Conservation (phyloP, 1,284 basidiomycete genomes). For the Chiua sp. region DNA sequence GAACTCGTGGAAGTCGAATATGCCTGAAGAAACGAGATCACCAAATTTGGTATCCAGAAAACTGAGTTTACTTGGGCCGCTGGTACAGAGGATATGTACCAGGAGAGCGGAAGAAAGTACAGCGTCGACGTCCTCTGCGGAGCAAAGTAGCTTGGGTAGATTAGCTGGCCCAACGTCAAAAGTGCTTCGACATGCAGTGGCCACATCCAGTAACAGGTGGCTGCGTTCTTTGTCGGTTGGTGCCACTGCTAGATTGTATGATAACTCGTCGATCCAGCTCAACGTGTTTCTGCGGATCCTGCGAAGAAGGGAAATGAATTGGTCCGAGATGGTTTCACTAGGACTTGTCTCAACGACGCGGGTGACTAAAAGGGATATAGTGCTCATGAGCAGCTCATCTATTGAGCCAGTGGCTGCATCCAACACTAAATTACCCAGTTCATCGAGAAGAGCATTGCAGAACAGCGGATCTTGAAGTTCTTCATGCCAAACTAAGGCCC, state of each 20-base stretch:
- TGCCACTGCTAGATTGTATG: conserved; percentile 29
- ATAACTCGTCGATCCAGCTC: too few species aligned
- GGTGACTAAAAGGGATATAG: conserved; percentile 36
- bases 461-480: conserved; percentile 39
- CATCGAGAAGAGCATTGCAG: conserved; percentile 35
- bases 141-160: conserved; percentile 22
- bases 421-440: conserved; percentile 34
- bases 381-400: conserved; percentile 40
- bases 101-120: conserved; percentile 43
- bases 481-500: conserved; percentile 36
- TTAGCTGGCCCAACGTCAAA: conserved; percentile 41
- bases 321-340: conserved; percentile 4
- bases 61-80: too few species aligned
- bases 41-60: too few species aligned
- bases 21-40: too few species aligned
- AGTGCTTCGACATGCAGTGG: conserved; percentile 46
- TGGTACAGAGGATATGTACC: too few species aligned
- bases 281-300: too few species aligned
- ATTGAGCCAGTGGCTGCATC: conserved; percentile 43
- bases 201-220: conserved; percentile 26
- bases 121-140: conserved; percentile 31
- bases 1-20: background rate
- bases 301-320: conserved; percentile 32
- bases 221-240: too few species aligned
- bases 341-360: conserved; percentile 40